These are phyloP conservation scores for Penicillium bialowiezense DNA, from an alignment of 495 filamentous ascomycete species.

Conservation along the genomic window DNA sequence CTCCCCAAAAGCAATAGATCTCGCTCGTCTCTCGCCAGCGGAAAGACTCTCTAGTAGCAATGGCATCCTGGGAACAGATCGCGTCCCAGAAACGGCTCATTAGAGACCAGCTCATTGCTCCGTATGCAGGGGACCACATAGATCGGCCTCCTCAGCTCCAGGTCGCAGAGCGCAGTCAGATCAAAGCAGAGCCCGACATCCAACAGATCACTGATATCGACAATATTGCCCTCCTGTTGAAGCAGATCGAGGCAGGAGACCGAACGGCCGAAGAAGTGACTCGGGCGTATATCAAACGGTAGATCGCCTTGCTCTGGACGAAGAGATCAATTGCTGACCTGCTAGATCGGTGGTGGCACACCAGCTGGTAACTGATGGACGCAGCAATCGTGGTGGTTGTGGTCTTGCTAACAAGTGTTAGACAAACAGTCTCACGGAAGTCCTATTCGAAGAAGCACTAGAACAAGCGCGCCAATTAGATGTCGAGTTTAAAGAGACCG, in stretches of 20 bases:
- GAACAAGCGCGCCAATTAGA: constrained; percentile 56
- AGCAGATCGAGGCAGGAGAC: constrained; percentile 32
- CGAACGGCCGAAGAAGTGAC: constrained; percentile 42
- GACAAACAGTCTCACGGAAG: constrained; percentile 63
- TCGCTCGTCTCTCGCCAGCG: too few relatives aligned
- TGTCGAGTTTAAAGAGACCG: constrained; percentile 39
- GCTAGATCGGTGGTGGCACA: constrained; percentile 53
- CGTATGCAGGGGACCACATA: constrained; percentile 28
- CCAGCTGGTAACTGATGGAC: constrained; percentile 50
- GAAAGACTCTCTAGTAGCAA: too few relatives aligned
- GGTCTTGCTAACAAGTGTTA: constrained; percentile 7
- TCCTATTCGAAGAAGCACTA: constrained; percentile 61
- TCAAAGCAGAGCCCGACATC: constrained; percentile 19
- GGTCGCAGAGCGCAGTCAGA: constrained; percentile 23
- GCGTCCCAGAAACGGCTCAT: constrained; percentile 28
- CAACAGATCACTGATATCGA: constrained; percentile 42
- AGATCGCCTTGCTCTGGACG: constrained; percentile 4
- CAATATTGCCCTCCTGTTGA: constrained; percentile 30
- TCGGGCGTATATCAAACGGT: constrained; percentile 51
- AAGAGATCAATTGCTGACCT: not conserved
- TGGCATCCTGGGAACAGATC: constrained; percentile 31
- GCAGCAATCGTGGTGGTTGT: not conserved
- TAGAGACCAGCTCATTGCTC: constrained; percentile 27
- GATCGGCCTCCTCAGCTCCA: constrained; percentile 24
- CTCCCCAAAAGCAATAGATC: too few relatives aligned